Evolutionary conservation across 2,329 filamentous ascomycete genomes (phyloP), one percentile per base, ranked within the genome.

Genomic region (Eurotiales sp.): DNA sequence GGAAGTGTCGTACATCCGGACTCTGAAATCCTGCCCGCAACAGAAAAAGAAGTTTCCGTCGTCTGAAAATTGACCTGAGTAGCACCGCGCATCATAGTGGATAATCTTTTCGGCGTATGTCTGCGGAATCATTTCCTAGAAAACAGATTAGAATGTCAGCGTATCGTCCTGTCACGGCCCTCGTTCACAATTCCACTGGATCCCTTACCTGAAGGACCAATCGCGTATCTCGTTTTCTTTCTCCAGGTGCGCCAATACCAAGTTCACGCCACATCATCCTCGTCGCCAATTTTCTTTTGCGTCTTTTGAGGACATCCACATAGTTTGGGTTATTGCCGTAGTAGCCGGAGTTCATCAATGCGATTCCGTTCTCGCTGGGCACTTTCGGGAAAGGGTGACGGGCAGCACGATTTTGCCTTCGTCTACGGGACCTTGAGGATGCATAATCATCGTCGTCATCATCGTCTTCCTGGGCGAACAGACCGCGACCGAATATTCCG

Each of bases 11-110:
- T 97, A 99, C 88, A 99, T 91, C 48, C 91, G 86, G 8, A 99
- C 90, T 59, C 84, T 87, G 73, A 96, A 96, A 69, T 97, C 91
- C 69, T 96, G 90, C 8, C 87, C 87, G 63, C 88, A 93, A 5
- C 87, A 85, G 66, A 92, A 97, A 74, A 96, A 97, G 74, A 97
- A 97, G 69, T 96, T 95, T 22, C 93, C 93, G 61, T 99, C 93
- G 58, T 95, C 88, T 0, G 90, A 96, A 67, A 97, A 99, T 65
- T 97, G 92, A 1, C 93, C 93, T 3, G 90, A 96, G 64, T 97
- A 97, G 48, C 93, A 91, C 36, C 89, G 84, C 4, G 86, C 80
- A 50, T 91, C 83, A 65, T 91, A 95, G 62, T 95, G 88, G 55
- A 97, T 86, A 55, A 96, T 88, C 62, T 88, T 87, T 64, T 97